Conservation (phyloP, 1,284 basidiomycete genomes). For the Ustilago crameri region DNA sequence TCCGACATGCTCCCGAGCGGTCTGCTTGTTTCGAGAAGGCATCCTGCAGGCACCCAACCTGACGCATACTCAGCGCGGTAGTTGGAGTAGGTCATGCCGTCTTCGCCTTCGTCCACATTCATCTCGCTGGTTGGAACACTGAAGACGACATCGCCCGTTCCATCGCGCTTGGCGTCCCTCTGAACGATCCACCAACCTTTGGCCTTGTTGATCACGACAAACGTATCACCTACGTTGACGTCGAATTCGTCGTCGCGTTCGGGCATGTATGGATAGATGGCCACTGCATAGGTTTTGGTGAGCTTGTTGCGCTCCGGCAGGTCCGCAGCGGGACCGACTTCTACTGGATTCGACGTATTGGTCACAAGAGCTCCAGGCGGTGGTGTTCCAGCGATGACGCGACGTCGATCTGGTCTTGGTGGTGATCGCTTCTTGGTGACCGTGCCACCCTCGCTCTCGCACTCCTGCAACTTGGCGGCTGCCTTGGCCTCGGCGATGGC, state of each 20-base stretch:
- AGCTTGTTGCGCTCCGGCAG: slow-evolving; percentile 33
- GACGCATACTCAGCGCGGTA: slow-evolving; percentile 54
- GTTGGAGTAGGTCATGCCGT: slow-evolving; percentile 16
- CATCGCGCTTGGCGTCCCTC: slow-evolving; percentile 79
- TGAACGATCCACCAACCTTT: slow-evolving; percentile 99
- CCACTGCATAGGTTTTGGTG: slow-evolving; percentile 78
- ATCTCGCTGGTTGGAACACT: slow-evolving; percentile 77
- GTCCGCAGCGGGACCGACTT: slow-evolving; percentile 54
- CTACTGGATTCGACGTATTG: slow-evolving; percentile 29
- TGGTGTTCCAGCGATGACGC: slow-evolving; percentile 27
- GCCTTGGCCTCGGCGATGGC: slow-evolving; percentile 64
- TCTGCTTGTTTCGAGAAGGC: slow-evolving; percentile 83
- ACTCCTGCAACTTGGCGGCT: slow-evolving; percentile 42
- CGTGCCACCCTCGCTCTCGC: slow-evolving; percentile 9
- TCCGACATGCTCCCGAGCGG: slow-evolving; percentile 67
- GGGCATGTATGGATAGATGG: slow-evolving; percentile 93
- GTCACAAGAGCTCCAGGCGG: slow-evolving; percentile 33
- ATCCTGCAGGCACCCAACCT: slow-evolving; percentile 74
- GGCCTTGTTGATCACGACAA: slow-evolving; percentile 90
- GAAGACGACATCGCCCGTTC: slow-evolving; percentile 80
- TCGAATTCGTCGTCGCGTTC: slow-evolving; percentile 98
- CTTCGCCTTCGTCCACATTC: slow-evolving; percentile 32
- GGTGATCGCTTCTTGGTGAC: slow-evolving; percentile 25
- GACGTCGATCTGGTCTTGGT: slow-evolving; percentile 35
- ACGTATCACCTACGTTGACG: slow-evolving; percentile 80